Evolutionary conservation across 192 early-diverging fungal genomes (phyloP), one percentile per base, ranked within the genome.

Genomic region (Chytriomyces sp.): DNA sequence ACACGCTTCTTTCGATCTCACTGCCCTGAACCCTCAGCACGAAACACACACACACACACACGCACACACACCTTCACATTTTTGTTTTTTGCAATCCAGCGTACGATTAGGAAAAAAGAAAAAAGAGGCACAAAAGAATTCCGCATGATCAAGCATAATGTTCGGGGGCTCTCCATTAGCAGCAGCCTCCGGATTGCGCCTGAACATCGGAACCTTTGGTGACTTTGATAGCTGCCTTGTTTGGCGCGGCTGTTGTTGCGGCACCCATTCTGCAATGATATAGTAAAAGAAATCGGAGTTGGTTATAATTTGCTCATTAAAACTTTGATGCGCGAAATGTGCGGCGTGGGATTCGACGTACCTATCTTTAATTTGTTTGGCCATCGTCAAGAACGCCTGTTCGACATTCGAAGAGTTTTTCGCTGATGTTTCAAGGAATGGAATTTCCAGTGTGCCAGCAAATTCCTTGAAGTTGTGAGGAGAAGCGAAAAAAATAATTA

Each of bases 361-460:
- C 88, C 93, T 91, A 81, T 99, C 97, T 89, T 99, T 99, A 81
- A 99, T 99, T 87, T 99, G 97, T 83, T 95, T 96, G 28, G 97
- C 97, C 97, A 99, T 98, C 45, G 95, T 98, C 91, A 99, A 88
- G 89, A 99, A 99, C 46, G 97, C 97, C 79, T 96, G 94, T 86
- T 99, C 97, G 16, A 99, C 97, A 77, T 99, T 99, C 24, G 94
- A 94, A 10, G 97, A 92, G 78, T 95, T 93, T 89, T 99, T 99
- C 70, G 97, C 97, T 8, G 92, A 94, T 7, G 97, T 99, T 82
- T 99, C 97, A 86, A 99, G 86, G 83, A 99, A 96, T 45, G 96
- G 93, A 67, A 99, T 97, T 45, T 82, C 85, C 47, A 99, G 85
- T 35, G 87, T 79, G 78, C 94, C 94, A 43, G 97, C 92, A 86